These are phyloP conservation scores for Neonectria sp. DNA, from an alignment of 2,329 filamentous ascomycete genomes.

Conservation along the genomic window DNA sequence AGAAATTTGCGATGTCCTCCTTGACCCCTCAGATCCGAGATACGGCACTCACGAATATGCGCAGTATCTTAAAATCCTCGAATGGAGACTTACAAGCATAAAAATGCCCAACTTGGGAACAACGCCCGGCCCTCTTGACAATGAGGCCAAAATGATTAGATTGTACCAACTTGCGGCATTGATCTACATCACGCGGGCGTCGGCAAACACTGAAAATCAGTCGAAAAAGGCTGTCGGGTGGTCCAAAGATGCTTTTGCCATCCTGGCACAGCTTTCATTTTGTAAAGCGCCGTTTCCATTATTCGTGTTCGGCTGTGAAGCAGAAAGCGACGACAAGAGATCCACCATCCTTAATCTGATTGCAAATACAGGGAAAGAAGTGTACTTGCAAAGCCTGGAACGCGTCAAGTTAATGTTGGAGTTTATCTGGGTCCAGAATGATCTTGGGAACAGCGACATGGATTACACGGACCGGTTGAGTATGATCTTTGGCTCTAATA, in stretches of 20 bases:
- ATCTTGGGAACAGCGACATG: constrained; percentile 38
- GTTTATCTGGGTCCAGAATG: constrained; percentile 54
- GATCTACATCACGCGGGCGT: constrained; percentile 50
- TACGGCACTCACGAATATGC: constrained; percentile 3
- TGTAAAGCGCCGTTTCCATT: constrained; percentile 44
- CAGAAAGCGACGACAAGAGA: constrained; percentile 40
- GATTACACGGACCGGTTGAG: constrained; percentile 33
- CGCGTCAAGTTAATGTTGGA: constrained; percentile 44
- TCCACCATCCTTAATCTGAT: constrained; percentile 44
- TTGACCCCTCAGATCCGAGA: constrained; percentile 1
- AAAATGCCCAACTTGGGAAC: rapidly evolving
- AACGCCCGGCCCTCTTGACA: rapidly evolving
- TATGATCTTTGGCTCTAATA: constrained; percentile 31
- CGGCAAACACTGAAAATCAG: constrained; percentile 28
- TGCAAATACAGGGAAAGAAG: constrained; percentile 37
- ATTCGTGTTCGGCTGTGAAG: constrained; percentile 45
- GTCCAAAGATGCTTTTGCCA: constrained; percentile 46
- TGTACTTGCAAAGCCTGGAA: constrained; percentile 39
- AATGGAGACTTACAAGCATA: constrained; percentile 15
- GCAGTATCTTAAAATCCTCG: constrained; percentile 16
- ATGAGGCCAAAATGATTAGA: not conserved
- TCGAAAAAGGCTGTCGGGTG: constrained; percentile 18
- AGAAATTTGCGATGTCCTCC: constrained; percentile 28
- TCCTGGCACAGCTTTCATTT: constrained; percentile 37
- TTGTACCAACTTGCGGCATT: constrained; percentile 48